Conservation (phyloP, 306 rosid species). For the Hippophae gyantsensis region DNA sequence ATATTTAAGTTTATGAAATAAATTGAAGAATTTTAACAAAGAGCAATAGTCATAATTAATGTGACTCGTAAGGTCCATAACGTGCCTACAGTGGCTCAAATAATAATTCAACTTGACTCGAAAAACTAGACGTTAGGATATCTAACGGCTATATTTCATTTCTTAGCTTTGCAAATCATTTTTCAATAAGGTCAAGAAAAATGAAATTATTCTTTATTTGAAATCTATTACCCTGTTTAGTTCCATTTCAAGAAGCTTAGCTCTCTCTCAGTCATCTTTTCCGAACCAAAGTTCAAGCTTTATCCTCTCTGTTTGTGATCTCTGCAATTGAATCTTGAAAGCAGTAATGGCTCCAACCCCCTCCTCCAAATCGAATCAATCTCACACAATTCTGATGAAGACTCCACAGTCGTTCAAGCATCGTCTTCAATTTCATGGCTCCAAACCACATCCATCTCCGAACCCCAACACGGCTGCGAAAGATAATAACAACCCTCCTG, state of each 20-base stretch:
- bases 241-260: slow-evolving; percentile 9
- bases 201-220: background rate
- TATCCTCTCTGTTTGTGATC: background rate
- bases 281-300: slow-evolving; percentile 6
- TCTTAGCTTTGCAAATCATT: slow-evolving; percentile 28
- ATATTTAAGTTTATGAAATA: too few relatives aligned
- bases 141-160: slow-evolving; percentile 65
- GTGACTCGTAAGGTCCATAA: too few relatives aligned
- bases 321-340: slow-evolving; percentile 27
- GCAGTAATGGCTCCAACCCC: slow-evolving; percentile 88
- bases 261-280: slow-evolving; percentile 14
- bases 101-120: too few relatives aligned
- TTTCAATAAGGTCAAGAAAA: background rate
- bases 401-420: slow-evolving; percentile 87
- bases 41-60: too few relatives aligned
- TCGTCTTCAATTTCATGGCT: slow-evolving; percentile 51
- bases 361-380: slow-evolving; percentile 49
- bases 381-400: slow-evolving; percentile 34
- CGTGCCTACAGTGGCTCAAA: too few relatives aligned
- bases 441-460: slow-evolving; percentile 47
- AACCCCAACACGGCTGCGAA: slow-evolving; percentile 39
- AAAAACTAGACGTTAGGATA: slow-evolving; percentile 39
- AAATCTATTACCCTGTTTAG: background rate
- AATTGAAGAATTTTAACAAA: too few relatives aligned
- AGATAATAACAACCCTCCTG: slow-evolving; percentile 44